Base-by-base conservation (phyloP, 1,284 basidiomycete genomes). In the Cystobasidium slooffiae region DNA sequence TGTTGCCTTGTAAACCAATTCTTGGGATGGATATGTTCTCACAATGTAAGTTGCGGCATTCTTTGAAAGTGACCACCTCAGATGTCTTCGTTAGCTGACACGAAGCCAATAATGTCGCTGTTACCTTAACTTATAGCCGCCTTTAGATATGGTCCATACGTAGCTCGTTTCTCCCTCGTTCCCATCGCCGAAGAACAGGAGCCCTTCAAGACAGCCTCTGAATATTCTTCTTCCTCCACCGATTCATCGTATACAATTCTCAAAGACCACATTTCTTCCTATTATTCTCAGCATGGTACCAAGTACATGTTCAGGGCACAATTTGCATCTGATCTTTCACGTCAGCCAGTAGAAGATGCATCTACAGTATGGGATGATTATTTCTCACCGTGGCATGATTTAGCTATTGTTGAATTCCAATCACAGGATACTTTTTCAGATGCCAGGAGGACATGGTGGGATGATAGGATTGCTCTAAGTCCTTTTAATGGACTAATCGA, bases 311-410 rank as follows among this genome's bases (percentile, higher is more conserved):
- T 75, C 31, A 58, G 68, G 18, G 74, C 74, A 18, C 74, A 75
- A 59, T 75, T 75, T 51, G 68, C 51, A 24, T 75, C 74, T 9
- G 52, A 64, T 52, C 31, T 56, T 16, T 31, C 24, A 12, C 39
- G 46, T 16, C 74, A 75, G 31, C 68, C 74, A 37, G 67, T 75
- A 18, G 74, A 75, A 49, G 74, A 75, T 47, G 67, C 74, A 22
- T 52, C 43, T 31, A 68, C 68, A 18, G 12, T 51, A 37, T 75
- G 74, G 67, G 65, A 67, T 41, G 74, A 69, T 43, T 69, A 55
- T 55, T 55, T 67, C 18, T 24, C 58, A 22, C 74, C 67, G 6
- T 75, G 67, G 67, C 66, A 68, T 39, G 74, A 75, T 43, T 44
- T 75, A 31, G 74, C 67, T 8, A 56, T 61, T n/a, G 37, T 75